Evolutionary conservation across 805 yeast genomes (phyloP).

Genomic region (Komagataella mondaviorum): DNA sequence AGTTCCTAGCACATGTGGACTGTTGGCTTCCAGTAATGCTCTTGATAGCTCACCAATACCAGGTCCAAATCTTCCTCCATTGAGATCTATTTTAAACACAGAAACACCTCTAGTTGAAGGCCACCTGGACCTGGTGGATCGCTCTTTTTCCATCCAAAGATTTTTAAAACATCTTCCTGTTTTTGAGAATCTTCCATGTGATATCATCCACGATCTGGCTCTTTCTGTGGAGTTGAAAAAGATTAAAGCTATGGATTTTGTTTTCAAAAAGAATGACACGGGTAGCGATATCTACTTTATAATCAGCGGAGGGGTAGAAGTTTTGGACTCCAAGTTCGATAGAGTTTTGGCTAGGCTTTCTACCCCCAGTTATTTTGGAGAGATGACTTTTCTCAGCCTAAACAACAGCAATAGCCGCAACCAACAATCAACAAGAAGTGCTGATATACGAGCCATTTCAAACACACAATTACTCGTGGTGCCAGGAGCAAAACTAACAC

Average conservation of each 20-base stretch:
- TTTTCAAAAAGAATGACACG: constrained; percentile 42
- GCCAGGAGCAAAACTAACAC: constrained; percentile 37
- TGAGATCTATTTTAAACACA: constrained; percentile 2
- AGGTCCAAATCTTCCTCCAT: constrained; percentile 26
- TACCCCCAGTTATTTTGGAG: constrained; percentile 62
- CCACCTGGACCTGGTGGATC: not conserved
- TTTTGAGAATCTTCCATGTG: constrained; percentile 41
- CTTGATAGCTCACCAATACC: constrained; percentile 20
- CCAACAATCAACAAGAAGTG: constrained; percentile 29
- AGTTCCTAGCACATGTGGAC: constrained; percentile 3
- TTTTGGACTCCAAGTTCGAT: constrained; percentile 25
- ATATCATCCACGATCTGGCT: constrained; percentile 51
- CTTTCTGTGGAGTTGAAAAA: constrained; percentile 44
- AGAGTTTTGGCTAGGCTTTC: constrained; percentile 45
- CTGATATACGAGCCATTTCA: constrained; percentile 49
- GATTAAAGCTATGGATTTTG: constrained; percentile 42
- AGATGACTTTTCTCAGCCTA: constrained; percentile 49
- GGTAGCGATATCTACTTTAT: constrained; percentile 59
- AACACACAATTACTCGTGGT: constrained; percentile 48
- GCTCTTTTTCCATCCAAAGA: constrained; percentile 30
- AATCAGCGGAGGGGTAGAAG: constrained; percentile 60
- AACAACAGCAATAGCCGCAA: constrained; percentile 11
- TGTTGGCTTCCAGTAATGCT: constrained; percentile 17
- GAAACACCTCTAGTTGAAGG: not conserved
- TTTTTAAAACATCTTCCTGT: constrained; percentile 45